These are phyloP conservation scores for Sclerotinia trifoliorum DNA, from an alignment of 2,329 filamentous ascomycete genomes.

Conservation along the genomic window DNA sequence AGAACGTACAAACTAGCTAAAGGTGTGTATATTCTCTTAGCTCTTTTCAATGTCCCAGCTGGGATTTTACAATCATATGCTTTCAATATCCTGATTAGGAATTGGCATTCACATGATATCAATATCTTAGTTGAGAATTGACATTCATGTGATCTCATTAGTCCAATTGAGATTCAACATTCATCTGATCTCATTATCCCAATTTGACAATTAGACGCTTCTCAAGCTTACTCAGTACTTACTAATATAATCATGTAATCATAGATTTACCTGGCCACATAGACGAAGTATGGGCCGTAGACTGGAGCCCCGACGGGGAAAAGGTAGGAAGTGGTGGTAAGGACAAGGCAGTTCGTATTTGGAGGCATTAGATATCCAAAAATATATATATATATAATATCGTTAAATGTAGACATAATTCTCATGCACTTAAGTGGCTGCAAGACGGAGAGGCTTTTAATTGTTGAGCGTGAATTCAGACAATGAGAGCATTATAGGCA, in stretches of 20 bases:
- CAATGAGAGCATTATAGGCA: no score
- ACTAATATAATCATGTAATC: slow-evolving; percentile 24
- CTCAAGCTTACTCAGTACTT: no score
- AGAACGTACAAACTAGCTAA: slow-evolving; percentile 74
- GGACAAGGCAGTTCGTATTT: slow-evolving; percentile 74
- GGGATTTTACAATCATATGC: neutral
- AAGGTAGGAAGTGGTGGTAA: slow-evolving; percentile 89
- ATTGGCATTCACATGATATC: neutral
- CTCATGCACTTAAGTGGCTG: neutral
- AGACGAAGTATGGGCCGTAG: slow-evolving; percentile 90
- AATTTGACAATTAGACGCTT: neutral
- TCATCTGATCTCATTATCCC: neutral
- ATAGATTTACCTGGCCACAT: slow-evolving; percentile 84
- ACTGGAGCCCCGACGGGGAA: slow-evolving; percentile 91
- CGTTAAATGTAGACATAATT: neutral
- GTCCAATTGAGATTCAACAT: no score
- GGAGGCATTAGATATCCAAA: slow-evolving; percentile 53
- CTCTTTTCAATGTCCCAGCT: neutral
- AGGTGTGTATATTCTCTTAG: slow-evolving; percentile 31
- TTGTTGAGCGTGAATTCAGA: no score
- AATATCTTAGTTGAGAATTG: no score
- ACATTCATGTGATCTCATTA: neutral
- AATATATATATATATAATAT: no score
- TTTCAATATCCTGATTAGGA: neutral
- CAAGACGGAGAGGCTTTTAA: no score